Conservation (phyloP, 257 asterid genomes). For the Datura wrightii region DNA sequence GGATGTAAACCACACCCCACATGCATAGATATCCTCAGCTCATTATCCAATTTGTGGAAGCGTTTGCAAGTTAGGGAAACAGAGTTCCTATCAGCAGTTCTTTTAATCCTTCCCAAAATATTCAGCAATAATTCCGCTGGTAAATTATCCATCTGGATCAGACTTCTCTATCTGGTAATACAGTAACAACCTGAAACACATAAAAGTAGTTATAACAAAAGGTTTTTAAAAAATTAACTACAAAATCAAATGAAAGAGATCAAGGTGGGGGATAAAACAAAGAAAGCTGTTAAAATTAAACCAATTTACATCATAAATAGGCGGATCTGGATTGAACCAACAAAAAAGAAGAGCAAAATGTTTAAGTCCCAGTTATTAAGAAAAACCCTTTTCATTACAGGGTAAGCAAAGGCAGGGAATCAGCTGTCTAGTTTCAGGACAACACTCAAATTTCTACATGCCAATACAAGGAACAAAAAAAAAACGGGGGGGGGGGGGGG, state of each 20-base stretch:
- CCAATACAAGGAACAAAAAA: background rate
- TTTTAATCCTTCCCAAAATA: constrained; percentile 57
- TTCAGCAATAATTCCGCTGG: constrained; percentile 79
- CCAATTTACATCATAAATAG: background rate
- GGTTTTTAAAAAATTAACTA: background rate
- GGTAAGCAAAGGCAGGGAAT: background rate
- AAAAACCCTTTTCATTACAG: background rate
- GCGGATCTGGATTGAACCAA: background rate
- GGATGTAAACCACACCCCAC: constrained; percentile 84
- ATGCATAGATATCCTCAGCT: constrained; percentile 62
- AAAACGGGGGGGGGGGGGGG: no score
- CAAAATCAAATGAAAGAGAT: constrained; percentile 2
- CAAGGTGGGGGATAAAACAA: background rate
- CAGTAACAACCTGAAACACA: constrained; percentile 9
- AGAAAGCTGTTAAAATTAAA: background rate
- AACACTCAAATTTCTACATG: background rate
- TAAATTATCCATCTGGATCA: constrained; percentile 64
- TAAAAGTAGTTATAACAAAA: background rate
- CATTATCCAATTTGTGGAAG: constrained; percentile 60
- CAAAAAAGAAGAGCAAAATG: background rate
- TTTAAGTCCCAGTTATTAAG: background rate
- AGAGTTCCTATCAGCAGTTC: constrained; percentile 61
- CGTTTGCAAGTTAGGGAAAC: constrained; percentile 74
- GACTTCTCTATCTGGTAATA: background rate
- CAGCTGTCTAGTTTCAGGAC: background rate